phyloP scores from a whole-genome alignment of 2,329 filamentous ascomycete species.

The Myriosclerotinia duriaeana region DNA sequence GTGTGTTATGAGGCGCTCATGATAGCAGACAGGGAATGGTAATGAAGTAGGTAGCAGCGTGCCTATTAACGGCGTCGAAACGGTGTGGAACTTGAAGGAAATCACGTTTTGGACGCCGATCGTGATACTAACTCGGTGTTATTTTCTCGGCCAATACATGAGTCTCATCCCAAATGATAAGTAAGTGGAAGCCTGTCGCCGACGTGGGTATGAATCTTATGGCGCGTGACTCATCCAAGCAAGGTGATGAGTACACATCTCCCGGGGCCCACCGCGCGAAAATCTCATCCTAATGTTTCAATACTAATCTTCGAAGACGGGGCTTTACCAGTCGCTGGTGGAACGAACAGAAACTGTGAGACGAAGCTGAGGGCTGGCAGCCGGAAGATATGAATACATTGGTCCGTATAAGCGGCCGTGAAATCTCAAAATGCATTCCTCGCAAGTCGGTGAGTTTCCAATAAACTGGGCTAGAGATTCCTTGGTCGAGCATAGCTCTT shows the following conservation, averaged over 20 bases:
- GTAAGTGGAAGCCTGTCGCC: neutral
- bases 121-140: neutral
- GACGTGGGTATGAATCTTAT: neutral
- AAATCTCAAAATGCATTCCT: neutral
- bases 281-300: neutral
- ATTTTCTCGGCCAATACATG: neutral
- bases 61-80: neutral
- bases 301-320: neutral
- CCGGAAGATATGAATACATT: conserved; percentile 6
- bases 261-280: neutral
- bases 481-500: neutral
- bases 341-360: neutral
- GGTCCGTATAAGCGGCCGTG: neutral
- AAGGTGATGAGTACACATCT: neutral
- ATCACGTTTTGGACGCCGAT: neutral
- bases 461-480: neutral
- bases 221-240: conserved; percentile 4
- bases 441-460: neutral
- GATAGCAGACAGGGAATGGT: neutral
- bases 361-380: neutral
- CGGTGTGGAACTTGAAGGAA: neutral
- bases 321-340: neutral
- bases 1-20: neutral
- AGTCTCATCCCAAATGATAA: neutral
- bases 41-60: conserved; percentile 1